Evolutionary conservation across 2,329 filamentous ascomycete species (phyloP).

Genomic region (Massarina eburnea): DNA sequence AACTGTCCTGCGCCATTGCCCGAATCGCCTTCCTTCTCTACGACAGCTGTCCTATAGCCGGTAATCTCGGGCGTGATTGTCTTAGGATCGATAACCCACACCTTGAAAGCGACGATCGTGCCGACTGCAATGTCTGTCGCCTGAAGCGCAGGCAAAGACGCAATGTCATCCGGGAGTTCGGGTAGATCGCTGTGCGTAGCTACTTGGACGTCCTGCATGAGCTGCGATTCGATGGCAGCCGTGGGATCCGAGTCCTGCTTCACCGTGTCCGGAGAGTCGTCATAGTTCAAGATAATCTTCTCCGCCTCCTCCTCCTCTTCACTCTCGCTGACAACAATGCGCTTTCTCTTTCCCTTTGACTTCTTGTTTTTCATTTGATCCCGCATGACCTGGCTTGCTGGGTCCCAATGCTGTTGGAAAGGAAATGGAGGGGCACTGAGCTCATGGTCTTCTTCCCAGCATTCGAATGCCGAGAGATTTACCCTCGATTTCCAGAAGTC

Average conservation of each 20-base stretch:
- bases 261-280: constrained; percentile 24
- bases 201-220: constrained; percentile 48
- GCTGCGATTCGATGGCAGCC: constrained; percentile 32
- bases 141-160: constrained; percentile 54
- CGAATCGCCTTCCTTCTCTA: constrained; percentile 54
- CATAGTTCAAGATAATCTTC: constrained; percentile 35
- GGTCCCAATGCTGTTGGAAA: constrained; percentile 87
- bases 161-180: constrained; percentile 60
- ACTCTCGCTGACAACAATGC: constrained; percentile 44
- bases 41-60: constrained; percentile 62
- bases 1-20: constrained; percentile 55
- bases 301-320: constrained; percentile 41
- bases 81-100: constrained; percentile 61
- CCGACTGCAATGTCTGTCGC: constrained; percentile 55
- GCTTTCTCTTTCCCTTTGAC: constrained; percentile 45
- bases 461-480: constrained; percentile 78
- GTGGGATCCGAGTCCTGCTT: constrained; percentile 25
- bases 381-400: constrained; percentile 62
- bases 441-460: constrained; percentile 59
- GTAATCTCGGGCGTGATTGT: constrained; percentile 65
- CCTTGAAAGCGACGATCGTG: constrained; percentile 69
- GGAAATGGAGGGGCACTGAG: constrained; percentile 83
- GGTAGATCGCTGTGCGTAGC: constrained; percentile 62
- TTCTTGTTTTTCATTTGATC: constrained; percentile 62
- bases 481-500: constrained; percentile 76